phyloP scores from a whole-genome alignment of 495 filamentous ascomycete genomes.

The Hypoxylon intermedium region DNA sequence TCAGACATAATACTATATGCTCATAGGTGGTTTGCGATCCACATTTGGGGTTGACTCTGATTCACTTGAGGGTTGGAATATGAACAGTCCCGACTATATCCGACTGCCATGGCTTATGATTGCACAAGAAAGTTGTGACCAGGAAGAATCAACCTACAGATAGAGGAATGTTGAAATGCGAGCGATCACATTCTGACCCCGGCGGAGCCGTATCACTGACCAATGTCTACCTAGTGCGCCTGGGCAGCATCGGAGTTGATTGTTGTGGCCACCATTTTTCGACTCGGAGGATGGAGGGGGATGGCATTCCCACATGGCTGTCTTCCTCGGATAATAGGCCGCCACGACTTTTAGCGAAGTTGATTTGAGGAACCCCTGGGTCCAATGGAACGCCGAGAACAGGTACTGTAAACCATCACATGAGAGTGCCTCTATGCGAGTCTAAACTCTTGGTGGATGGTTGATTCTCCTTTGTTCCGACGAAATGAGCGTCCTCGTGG shows the following conservation, averaged over 20 bases:
- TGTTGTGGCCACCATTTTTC: constrained; percentile 27
- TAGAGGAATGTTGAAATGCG: constrained; percentile 10
- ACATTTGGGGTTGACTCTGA: constrained; percentile 18
- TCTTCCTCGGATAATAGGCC: constrained; percentile 12
- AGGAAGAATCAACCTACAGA: constrained; percentile 1
- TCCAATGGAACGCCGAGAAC: constrained; percentile 35
- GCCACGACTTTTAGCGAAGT: constrained; percentile 33
- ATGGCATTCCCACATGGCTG: constrained; percentile 1
- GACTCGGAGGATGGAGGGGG: constrained; percentile 12
- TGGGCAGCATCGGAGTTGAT: constrained; percentile 24
- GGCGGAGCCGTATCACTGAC: constrained; percentile 24
- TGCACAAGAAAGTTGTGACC: constrained; percentile 1
- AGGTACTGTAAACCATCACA: constrained; percentile 29
- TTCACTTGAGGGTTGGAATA: constrained; percentile 13
- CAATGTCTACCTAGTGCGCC: constrained; percentile 10
- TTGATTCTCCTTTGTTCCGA: constrained; percentile 39
- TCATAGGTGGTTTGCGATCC: constrained; percentile 23
- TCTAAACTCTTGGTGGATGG: constrained; percentile 32
- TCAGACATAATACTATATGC: constrained; percentile 1
- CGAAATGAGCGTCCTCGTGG: constrained; percentile 30
- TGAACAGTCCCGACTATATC: constrained; percentile 27
- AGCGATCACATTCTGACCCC: constrained; percentile 26
- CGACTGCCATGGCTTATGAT: constrained; percentile 16
- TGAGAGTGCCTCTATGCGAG: constrained; percentile 40
- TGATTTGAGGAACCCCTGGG: constrained; percentile 10